phyloP scores from a whole-genome alignment of 1,284 basidiomycete species.

The Trichosporon sp. region DNA sequence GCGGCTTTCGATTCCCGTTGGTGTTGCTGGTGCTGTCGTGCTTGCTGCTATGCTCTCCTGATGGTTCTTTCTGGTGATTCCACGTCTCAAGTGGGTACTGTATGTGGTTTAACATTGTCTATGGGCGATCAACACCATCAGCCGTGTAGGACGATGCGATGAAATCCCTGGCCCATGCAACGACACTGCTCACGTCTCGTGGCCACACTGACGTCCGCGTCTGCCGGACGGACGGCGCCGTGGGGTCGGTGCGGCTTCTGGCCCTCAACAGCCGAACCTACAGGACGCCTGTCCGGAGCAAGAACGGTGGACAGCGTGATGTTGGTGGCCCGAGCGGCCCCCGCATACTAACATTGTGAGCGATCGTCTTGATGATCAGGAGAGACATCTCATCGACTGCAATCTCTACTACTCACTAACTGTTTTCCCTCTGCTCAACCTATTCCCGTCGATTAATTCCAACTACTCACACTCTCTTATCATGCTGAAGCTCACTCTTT shows the following conservation, averaged over 20 bases:
- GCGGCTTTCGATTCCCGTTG: neutral
- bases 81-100: neutral
- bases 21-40: neutral
- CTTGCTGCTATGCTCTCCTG: neutral
- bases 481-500: neutral
- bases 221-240: neutral
- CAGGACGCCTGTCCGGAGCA: neutral
- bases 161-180: neutral
- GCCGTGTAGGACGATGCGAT: neutral
- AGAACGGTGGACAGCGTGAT: too few species aligned
- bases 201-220: neutral
- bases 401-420: neutral
- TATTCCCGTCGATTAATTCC: neutral
- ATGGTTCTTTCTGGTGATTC: neutral
- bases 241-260: neutral
- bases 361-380: neutral
- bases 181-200: neutral
- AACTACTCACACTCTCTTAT: neutral
- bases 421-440: neutral
- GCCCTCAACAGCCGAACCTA: neutral
- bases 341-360: neutral
- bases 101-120: too few species aligned
- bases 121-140: too few species aligned
- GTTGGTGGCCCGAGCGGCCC: neutral
- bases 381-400: too few species aligned